These are phyloP conservation scores for Neofusicoccum laricinum DNA, from an alignment of 2,329 filamentous ascomycete genomes.

Conservation along the genomic window DNA sequence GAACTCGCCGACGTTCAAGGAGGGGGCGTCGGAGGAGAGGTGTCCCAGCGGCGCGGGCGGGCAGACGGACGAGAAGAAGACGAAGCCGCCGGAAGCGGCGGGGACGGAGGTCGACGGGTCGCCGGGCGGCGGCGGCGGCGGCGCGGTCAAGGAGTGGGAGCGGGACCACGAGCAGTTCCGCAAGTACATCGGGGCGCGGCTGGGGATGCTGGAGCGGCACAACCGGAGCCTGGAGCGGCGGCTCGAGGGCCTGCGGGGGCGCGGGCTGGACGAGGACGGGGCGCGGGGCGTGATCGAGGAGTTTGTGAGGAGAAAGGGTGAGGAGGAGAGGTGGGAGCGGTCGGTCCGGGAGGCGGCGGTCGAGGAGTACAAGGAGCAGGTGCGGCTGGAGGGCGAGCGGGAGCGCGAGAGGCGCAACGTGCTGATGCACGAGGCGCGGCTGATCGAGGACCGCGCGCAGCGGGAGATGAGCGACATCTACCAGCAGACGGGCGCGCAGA, in stretches of 20 bases:
- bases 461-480: not conserved
- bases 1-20: not conserved
- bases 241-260: not conserved
- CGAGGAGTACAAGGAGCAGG: not conserved
- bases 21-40: not conserved
- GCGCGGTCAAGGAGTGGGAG: not conserved
- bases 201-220: not conserved
- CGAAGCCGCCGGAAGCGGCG: too few relatives aligned
- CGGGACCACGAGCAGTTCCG: not conserved
- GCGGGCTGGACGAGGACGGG: not conserved
- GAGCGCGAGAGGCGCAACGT: not conserved
- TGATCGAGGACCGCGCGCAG: not conserved
- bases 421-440: not conserved
- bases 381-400: not conserved
- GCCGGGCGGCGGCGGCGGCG: not conserved
- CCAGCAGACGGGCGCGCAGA: not conserved
- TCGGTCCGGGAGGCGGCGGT: not conserved
- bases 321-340: not conserved
- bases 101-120: not conserved
- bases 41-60: not conserved
- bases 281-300: not conserved
- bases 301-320: not conserved
- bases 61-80: too few relatives aligned
- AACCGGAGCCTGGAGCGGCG: not conserved
- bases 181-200: not conserved